Evolutionary conservation across 2,329 filamentous ascomycete genomes (phyloP).

Genomic region (Talaromyces rugulosus): DNA sequence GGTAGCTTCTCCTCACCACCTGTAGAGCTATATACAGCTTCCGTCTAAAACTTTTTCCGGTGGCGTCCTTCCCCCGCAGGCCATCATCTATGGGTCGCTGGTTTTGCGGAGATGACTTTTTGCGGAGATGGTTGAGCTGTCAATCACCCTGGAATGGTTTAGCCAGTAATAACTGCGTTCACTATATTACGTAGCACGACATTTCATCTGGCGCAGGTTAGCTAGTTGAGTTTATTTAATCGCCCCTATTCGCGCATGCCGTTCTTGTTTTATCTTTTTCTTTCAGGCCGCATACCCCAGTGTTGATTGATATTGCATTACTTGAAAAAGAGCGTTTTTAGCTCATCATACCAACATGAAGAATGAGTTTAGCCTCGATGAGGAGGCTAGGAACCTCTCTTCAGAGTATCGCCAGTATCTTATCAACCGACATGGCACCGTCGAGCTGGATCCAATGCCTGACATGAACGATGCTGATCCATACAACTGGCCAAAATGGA

Average conservation of each 20-base stretch:
- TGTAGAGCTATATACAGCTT: not conserved
- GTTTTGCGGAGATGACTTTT: not conserved
- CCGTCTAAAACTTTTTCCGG: not conserved
- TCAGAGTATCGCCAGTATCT: slow-evolving; percentile 43
- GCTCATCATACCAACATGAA: not conserved
- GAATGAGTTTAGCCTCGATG: not conserved
- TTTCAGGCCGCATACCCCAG: not conserved
- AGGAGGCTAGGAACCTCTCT: not conserved
- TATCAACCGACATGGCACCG: slow-evolving; percentile 50
- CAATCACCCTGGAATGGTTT: not conserved
- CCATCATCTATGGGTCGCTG: not conserved
- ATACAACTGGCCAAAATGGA: slow-evolving; percentile 55
- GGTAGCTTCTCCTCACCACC: not conserved
- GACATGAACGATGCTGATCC: slow-evolving; percentile 50
- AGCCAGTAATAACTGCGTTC: not conserved
- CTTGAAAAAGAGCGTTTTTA: not conserved
- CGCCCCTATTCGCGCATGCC: not conserved
- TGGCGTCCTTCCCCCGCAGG: not conserved
- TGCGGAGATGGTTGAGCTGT: not conserved
- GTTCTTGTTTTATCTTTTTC: not conserved
- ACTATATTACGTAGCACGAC: not conserved
- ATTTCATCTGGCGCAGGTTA: not conserved
- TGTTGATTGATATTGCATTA: not conserved
- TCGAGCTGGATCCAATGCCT: slow-evolving; percentile 53
- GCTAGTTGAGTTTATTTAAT: not conserved